These are phyloP conservation scores for Tylopilus subfusipes DNA, from an alignment of 768 basidiomycete genomes.

Conservation along the genomic window DNA sequence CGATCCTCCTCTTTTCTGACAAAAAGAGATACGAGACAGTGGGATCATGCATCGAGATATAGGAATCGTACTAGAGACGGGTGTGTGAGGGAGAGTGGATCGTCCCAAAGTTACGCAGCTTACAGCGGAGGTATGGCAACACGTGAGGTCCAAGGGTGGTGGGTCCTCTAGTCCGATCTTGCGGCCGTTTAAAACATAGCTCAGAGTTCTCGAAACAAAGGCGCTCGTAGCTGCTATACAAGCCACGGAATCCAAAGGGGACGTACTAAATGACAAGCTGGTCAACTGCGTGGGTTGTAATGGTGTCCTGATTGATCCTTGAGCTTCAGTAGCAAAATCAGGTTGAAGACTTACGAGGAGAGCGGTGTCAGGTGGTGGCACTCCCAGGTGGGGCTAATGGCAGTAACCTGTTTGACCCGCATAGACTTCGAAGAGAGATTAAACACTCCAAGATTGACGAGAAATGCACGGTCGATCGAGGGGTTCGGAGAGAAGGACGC, in stretches of 20 bases:
- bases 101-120: conserved; percentile 3
- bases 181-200: conserved; percentile 47
- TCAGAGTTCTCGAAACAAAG: conserved; percentile 52
- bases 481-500: conserved; percentile 50
- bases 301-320: conserved; percentile 34
- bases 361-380: conserved; percentile 40
- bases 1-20: conserved; percentile 44
- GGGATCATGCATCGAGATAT: conserved; percentile 19
- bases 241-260: conserved; percentile 34
- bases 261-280: conserved; percentile 42
- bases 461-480: conserved; percentile 46
- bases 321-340: conserved; percentile 1
- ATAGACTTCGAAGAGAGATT: conserved; percentile 46
- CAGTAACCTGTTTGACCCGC: conserved; percentile 53
- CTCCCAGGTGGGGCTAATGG: conserved; percentile 69
- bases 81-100: conserved; percentile 1
- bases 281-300: conserved; percentile 49
- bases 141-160: conserved; percentile 52
- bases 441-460: conserved; percentile 52
- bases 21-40: conserved; percentile 45
- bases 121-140: conserved; percentile 48
- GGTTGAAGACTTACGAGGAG: conserved; percentile 40
- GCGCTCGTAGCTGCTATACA: conserved; percentile 42
- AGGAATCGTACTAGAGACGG: conserved; percentile 10
- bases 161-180: conserved; percentile 40